phyloP scores from a whole-genome alignment of 192 early-diverging fungal species.

The Bifiguratus adelaidae region DNA sequence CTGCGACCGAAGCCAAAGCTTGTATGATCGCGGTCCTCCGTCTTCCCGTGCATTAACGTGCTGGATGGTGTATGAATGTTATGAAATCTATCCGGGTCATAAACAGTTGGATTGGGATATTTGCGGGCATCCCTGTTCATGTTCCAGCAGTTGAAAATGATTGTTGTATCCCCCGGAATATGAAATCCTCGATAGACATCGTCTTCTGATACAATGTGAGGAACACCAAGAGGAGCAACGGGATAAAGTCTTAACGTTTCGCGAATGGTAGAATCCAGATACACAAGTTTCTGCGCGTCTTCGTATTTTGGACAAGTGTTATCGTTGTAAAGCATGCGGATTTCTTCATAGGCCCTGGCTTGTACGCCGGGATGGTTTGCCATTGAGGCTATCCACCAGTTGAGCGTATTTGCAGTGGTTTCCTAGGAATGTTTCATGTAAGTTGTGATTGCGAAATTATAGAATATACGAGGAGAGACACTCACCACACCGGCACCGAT shows the following conservation, averaged over 20 bases:
- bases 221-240: slow-evolving; percentile 14
- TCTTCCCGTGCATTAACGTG: neutral
- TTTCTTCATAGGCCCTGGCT: slow-evolving; percentile 3
- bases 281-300: slow-evolving; percentile 4
- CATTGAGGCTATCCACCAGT: slow-evolving; percentile 2
- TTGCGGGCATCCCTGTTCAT: neutral
- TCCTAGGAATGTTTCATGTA: no score
- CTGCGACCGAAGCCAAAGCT: slow-evolving; percentile 6
- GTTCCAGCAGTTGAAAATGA: neutral
- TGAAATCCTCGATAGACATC: slow-evolving; percentile 19
- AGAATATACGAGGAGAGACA: no score
- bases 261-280: slow-evolving; percentile 16
- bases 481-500: no score
- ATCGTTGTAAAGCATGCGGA: neutral
- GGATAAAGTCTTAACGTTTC: slow-evolving; percentile 18
- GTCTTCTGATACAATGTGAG: slow-evolving; percentile 12
- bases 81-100: slow-evolving; percentile 3
- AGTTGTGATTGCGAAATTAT: no score
- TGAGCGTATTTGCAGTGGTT: no score
- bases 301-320: neutral
- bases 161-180: neutral
- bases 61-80: neutral
- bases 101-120: neutral
- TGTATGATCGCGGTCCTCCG: neutral
- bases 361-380: slow-evolving; percentile 10